phyloP scores from a whole-genome alignment of 805 yeast genomes.

The Vanderwaltozyma tropicalis region DNA sequence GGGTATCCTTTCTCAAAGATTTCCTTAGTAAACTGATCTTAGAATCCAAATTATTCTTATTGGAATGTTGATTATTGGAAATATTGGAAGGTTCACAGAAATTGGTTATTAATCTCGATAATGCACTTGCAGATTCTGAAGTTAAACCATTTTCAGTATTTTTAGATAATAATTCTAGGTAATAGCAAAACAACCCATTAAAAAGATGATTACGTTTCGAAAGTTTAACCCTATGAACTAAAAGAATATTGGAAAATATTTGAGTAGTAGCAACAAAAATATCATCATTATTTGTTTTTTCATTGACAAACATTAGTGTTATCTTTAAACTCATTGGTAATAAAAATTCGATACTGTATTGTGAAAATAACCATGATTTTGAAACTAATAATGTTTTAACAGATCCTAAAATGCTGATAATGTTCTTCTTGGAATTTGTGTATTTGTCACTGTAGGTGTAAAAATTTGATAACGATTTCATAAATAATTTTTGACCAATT shows the following conservation, averaged over 20 bases:
- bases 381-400: slow-evolving; percentile 38
- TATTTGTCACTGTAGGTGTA: slow-evolving; percentile 13
- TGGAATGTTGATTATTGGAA: slow-evolving; percentile 18
- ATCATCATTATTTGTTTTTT: slow-evolving; percentile 13
- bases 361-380: slow-evolving; percentile 49
- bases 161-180: slow-evolving; percentile 39
- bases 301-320: background rate
- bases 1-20: slow-evolving; percentile 53
- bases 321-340: slow-evolving; percentile 27
- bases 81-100: slow-evolving; percentile 57
- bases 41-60: slow-evolving; percentile 38
- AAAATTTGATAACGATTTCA: slow-evolving; percentile 26
- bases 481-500: slow-evolving; percentile 19
- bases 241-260: slow-evolving; percentile 47
- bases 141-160: slow-evolving; percentile 13
- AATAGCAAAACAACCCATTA: slow-evolving; percentile 36
- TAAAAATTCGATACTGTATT: slow-evolving; percentile 51
- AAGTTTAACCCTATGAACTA: slow-evolving; percentile 61
- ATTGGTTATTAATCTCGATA: slow-evolving; percentile 50
- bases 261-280: slow-evolving; percentile 35
- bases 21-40: slow-evolving; percentile 45
- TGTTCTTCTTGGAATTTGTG: background rate
- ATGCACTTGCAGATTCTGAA: slow-evolving; percentile 36
- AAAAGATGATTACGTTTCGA: slow-evolving; percentile 66
- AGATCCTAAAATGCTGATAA: slow-evolving; percentile 18